These are phyloP conservation scores for Primulina eburnea DNA, from an alignment of 257 asterid species.

Conservation along the genomic window DNA sequence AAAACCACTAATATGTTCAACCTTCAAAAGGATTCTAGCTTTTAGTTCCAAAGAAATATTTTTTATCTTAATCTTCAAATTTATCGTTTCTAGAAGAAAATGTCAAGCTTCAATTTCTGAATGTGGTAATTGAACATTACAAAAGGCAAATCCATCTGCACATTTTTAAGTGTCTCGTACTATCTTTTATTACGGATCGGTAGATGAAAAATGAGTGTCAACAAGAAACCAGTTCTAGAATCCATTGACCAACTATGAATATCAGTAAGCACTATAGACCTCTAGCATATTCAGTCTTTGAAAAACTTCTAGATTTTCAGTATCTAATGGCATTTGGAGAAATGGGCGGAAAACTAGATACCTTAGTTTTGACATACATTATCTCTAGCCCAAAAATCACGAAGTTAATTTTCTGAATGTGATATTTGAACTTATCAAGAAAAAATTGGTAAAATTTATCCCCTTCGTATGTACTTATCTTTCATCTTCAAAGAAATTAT, in stretches of 20 bases:
- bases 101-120: not conserved
- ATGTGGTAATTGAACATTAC: not conserved
- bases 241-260: not conserved
- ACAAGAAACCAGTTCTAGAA: not conserved
- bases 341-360: not conserved
- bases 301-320: not conserved
- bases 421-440: conserved; percentile 1
- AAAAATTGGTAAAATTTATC: not conserved
- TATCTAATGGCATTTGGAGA: not conserved
- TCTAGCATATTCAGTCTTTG: not conserved
- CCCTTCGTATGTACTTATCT: not conserved
- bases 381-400: not conserved
- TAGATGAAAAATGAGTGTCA: not conserved
- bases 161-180: not conserved
- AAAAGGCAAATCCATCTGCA: not conserved
- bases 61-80: conserved; percentile 6
- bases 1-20: not conserved
- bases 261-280: not conserved
- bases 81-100: not conserved
- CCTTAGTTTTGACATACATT: conserved; percentile 1
- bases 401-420: not conserved
- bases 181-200: not conserved
- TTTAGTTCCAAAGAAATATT: not conserved
- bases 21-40: not conserved
- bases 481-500: not conserved